phyloP scores from a whole-genome alignment of 352 stramenopile species.

The Globisporangium cederbergense region DNA sequence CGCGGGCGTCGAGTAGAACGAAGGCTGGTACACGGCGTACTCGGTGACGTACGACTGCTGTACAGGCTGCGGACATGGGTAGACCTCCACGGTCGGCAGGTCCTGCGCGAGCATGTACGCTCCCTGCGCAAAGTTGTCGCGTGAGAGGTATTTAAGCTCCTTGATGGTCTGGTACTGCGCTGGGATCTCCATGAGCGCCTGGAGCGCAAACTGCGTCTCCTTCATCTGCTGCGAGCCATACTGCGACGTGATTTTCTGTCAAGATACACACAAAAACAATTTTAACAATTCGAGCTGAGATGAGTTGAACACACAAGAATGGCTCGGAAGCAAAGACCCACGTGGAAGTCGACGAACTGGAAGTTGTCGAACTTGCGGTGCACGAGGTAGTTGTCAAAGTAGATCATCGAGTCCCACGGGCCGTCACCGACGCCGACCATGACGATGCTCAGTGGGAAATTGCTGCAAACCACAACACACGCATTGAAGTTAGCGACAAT shows the following conservation, averaged over 20 bases:
- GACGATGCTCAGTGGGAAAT: constrained; percentile 77
- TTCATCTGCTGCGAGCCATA: constrained; percentile 43
- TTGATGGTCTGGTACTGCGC: constrained; percentile 82
- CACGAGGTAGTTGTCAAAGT: constrained; percentile 77
- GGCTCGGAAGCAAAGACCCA: constrained; percentile 13
- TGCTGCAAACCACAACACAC: constrained; percentile 24
- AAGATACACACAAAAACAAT: background rate
- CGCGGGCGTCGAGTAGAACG: constrained; percentile 11
- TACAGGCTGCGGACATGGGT: constrained; percentile 39
- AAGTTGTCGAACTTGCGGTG: constrained; percentile 87
- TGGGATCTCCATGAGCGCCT: constrained; percentile 84
- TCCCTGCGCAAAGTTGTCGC: constrained; percentile 20
- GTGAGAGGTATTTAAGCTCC: constrained; percentile 55
- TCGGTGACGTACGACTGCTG: constrained; percentile 23
- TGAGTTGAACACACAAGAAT: background rate
- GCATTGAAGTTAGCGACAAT: background rate
- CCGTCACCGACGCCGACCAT: constrained; percentile 82
- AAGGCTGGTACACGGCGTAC: constrained; percentile 30
- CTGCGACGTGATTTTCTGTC: constrained; percentile 51
- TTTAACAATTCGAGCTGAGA: background rate
- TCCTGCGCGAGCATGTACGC: constrained; percentile 47
- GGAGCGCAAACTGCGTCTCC: constrained; percentile 71
- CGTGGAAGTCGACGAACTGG: constrained; percentile 83
- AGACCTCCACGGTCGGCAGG: constrained; percentile 65
- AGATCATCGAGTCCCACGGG: constrained; percentile 79